Base-by-base conservation (phyloP, 352 stramenopile species). In the Phytophthora litchii region DNA sequence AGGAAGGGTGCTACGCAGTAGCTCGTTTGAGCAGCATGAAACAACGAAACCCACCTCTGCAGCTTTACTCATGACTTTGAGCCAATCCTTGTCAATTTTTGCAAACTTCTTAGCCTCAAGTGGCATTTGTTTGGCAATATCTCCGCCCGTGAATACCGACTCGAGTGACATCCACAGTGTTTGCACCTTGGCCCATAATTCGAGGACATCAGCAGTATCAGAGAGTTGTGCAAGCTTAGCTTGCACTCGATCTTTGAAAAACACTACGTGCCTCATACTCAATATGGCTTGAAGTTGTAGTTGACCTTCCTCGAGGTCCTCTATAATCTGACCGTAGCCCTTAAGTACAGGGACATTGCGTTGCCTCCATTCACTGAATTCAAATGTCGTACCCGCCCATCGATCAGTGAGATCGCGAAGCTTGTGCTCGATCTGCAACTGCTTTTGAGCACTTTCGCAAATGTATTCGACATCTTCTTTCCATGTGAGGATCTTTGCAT, bases 51-150 rank as follows among this genome's bases (percentile, higher is more conserved):
- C 70, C 23, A 88, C 88, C 61, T 97, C 88, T 1, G 69, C 59
- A 10, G 88, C 88, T 65, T 89, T 89, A 5, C 64, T 71, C 91
- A 97, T 97, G 40, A 96, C 68, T 62, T 96, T 96, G 32, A 90
- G 72, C 83, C 86, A 97, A 45, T 97, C 91, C 61, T 96, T 96
- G 72, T 97, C 88, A 35, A 96, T 93, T 54, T 96, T 97, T 5
- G 80, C 86, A 53, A 97, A 97, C 57, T 96, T 96, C 64, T 96
- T 97, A 0, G 89, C 89, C 52, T 97, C 91, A 0, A 95, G 47
- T 2, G 91, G 91, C 88, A 97, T 96, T 63, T 97, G 89, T 60
- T 97, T 97, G 17, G 88, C 88, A 53, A 97, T 97, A 66, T 97
- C 91, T 9, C 88, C 89, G 19, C 91, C 88, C n/a, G 89, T 95